A percentile compares a stretch with the other conserved stretches of the same genome.
These are phyloP conservation scores for Fusarium camptoceras DNA, from an alignment of 2,329 filamentous ascomycete genomes.

Conservation along the genomic window DNA sequence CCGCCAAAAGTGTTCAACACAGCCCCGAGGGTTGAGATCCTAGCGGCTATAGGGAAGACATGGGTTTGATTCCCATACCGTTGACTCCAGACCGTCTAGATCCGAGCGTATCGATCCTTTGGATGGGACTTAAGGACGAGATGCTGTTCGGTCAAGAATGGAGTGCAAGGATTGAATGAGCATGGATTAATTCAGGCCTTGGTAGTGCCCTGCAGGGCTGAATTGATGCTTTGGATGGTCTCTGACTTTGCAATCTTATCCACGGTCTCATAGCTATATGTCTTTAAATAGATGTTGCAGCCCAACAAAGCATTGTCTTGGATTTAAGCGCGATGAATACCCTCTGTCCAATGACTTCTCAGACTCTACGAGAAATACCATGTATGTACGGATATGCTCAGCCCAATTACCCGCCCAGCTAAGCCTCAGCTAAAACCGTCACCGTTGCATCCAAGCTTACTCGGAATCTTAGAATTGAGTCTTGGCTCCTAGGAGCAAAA, in stretches of 20 bases:
- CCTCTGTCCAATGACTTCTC: neutral
- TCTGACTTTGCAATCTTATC: too few relatives aligned
- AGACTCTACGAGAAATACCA: too few relatives aligned
- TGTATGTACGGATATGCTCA: too few relatives aligned
- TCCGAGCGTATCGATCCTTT: neutral
- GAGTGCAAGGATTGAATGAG: neutral
- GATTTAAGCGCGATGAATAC: neutral
- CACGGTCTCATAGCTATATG: too few relatives aligned
- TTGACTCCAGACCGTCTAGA: neutral
- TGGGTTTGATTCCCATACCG: neutral
- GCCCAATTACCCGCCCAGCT: neutral
- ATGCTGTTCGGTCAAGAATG: neutral
- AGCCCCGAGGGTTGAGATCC: neutral
- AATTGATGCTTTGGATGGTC: neutral
- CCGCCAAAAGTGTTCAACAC: neutral
- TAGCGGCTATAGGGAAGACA: neutral
- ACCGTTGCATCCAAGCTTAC: conserved; percentile 3
- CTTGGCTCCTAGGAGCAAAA: neutral
- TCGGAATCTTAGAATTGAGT: neutral
- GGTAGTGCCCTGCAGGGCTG: conserved; percentile 9
- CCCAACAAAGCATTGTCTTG: neutral
- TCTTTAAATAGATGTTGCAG: too few relatives aligned
- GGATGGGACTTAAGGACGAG: neutral
- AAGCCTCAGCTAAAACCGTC: neutral
- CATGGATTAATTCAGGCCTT: neutral